Evolutionary conservation across 805 yeast species (phyloP), one percentile per base, ranked within the genome.

Genomic region (Yamadazyma kitorensis): DNA sequence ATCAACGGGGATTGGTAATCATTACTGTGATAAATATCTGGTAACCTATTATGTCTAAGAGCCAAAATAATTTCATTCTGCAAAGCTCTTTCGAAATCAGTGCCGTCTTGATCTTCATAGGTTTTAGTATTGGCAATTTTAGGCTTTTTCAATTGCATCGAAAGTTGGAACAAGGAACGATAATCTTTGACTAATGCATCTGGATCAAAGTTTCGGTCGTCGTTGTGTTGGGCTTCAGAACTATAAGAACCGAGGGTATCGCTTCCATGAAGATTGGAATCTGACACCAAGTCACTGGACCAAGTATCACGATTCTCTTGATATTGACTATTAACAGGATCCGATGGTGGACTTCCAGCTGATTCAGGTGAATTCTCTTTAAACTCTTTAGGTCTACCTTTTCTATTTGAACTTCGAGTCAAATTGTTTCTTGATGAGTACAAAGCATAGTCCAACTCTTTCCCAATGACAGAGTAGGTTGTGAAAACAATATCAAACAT

Each of bases 1-100:
- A 87, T 82, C 15, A 93, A 61, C 0, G 97, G 96, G 0, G 96
- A 86, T 2, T 86, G 78, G 49, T 82, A 80, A 47, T 80, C 83
- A 36, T 46, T 40, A 15, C 37, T 40, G 10, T 39, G 40, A 27
- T 55, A 52, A 6, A 47, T 43, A 13, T 49, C 42, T 3, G 58
- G 52, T 2, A 45, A 39, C 20, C 43, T 37, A 38, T 55, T 61
- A 39, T 61, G 66, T 13, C 43, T 43, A 6, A 58, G 39, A 1
- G 64, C 66, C 22, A 55, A 37, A 6, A 32, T 31, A 11, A 59
- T 52, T 42, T 61, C 68, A 11, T 61, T 60, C 37, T 59, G 56
- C 12, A 59, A 36, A 1, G 60, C 61, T 31, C 44, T 42, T 39
- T 61, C 68, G 36, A 47, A 61, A 35, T 61, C 65, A 2, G 61